These are phyloP conservation scores for Solidago caesia DNA, from an alignment of 129 eudicot genomes.

Conservation along the genomic window DNA sequence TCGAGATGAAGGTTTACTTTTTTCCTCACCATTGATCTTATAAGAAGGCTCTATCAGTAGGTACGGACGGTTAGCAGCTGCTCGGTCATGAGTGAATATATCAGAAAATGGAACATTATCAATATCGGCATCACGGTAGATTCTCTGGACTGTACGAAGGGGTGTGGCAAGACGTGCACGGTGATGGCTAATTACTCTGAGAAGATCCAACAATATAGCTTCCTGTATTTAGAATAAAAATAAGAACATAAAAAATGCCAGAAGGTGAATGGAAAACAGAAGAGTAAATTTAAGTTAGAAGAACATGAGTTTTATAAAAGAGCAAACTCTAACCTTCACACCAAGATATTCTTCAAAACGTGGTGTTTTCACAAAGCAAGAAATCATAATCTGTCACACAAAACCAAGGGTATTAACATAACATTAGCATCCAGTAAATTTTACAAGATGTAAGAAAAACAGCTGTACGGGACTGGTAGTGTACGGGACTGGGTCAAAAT, in stretches of 20 bases:
- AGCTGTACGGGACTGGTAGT: no score
- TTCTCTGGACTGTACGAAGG: conserved; percentile 61
- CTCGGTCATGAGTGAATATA: conserved; percentile 41
- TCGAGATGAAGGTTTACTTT: conserved; percentile 45
- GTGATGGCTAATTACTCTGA: conserved; percentile 80
- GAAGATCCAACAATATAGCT: conserved; percentile 68
- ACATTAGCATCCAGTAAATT: conserved; percentile 9
- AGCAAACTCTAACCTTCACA: conserved; percentile 35
- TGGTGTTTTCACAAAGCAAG: conserved; percentile 82
- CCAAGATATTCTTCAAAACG: conserved; percentile 71
- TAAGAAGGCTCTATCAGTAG: conserved; percentile 66
- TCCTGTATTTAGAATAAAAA: conserved; percentile 44
- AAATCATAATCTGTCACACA: conserved; percentile 56
- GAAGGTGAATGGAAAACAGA: background rate
- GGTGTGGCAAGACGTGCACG: conserved; percentile 85
- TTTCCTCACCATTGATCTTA: conserved; percentile 49
- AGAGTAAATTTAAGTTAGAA: no score
- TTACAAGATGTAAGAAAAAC: background rate
- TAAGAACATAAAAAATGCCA: background rate
- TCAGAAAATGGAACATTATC: conserved; percentile 54
- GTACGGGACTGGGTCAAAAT: no score
- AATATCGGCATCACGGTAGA: conserved; percentile 55
- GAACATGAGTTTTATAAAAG: no score
- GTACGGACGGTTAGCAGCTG: conserved; percentile 47
- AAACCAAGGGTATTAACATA: conserved; percentile 20